A percentile compares a stretch with the other conserved stretches of the same genome.
Evolutionary conservation across 768 basidiomycete species (phyloP).

Genomic region (Phlegmacium glaucopus): DNA sequence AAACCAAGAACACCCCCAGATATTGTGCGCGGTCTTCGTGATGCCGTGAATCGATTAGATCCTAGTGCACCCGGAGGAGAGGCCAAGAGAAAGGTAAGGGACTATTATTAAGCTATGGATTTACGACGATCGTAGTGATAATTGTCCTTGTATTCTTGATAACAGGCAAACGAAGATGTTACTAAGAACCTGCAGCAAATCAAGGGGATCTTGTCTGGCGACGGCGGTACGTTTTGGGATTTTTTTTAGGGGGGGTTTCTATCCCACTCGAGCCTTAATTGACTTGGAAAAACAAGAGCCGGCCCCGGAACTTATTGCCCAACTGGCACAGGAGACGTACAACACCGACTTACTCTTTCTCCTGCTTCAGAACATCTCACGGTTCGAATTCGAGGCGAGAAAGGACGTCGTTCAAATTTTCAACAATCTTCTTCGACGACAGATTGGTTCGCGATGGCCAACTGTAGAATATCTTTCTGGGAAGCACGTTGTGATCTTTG

Average conservation of each 20-base stretch:
- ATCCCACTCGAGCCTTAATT: too few species aligned
- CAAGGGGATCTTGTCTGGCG: slow-evolving; percentile 83
- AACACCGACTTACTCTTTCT: slow-evolving; percentile 81
- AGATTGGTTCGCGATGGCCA: slow-evolving; percentile 93
- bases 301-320: slow-evolving; percentile 85
- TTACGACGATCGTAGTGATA: not conserved
- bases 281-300: slow-evolving; percentile 50
- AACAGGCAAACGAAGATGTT: slow-evolving; percentile 84
- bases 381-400: slow-evolving; percentile 92
- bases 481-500: slow-evolving; percentile 73
- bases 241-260: too few species aligned
- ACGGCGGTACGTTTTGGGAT: slow-evolving; percentile 82
- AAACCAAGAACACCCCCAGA: slow-evolving; percentile 87
- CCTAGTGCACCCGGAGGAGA: slow-evolving; percentile 71
- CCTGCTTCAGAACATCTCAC: slow-evolving; percentile 77
- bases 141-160: not conserved
- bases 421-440: slow-evolving; percentile 84
- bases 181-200: slow-evolving; percentile 88
- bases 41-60: slow-evolving; percentile 78
- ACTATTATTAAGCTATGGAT: not conserved
- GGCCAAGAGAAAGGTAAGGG: slow-evolving; percentile 75
- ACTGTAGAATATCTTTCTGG: slow-evolving; percentile 91
- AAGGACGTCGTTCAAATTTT: slow-evolving; percentile 85
- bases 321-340: slow-evolving; percentile 95
- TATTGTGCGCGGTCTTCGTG: slow-evolving; percentile 76